Percentiles rank a stretch among this genome's conserved stretches.
phyloP scores from a whole-genome alignment of 257 asterid species.

The Plantago elongata region DNA sequence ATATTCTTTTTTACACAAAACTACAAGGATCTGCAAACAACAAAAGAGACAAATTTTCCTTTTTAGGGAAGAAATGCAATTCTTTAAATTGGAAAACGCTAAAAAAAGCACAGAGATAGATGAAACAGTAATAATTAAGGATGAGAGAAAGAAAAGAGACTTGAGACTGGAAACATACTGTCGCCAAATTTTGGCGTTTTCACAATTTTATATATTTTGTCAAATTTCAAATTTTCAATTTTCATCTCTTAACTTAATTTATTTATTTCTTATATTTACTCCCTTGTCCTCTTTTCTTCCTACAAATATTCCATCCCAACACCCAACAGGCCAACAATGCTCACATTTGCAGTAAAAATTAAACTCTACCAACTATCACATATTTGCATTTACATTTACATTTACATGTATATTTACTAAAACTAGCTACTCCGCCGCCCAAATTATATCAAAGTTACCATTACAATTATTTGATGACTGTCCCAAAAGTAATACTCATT shows the following conservation, averaged over 20 bases:
- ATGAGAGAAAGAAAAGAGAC: neutral
- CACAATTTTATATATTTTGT: slow-evolving; percentile 19
- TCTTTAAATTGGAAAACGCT: slow-evolving; percentile 13
- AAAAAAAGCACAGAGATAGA: neutral
- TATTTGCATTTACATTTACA: too few relatives aligned
- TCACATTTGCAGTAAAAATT: too few relatives aligned
- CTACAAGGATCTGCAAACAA: slow-evolving; percentile 26
- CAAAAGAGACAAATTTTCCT: slow-evolving; percentile 23
- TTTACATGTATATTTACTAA: too few relatives aligned
- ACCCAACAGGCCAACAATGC: neutral
- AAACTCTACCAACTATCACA: too few relatives aligned
- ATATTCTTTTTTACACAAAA: slow-evolving; percentile 9
- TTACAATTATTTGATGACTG: too few relatives aligned
- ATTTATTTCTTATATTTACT: slow-evolving; percentile 23
- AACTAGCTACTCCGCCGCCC: too few relatives aligned
- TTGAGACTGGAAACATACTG: slow-evolving; percentile 20
- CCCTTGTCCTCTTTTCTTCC: slow-evolving; percentile 30
- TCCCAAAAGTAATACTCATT: too few relatives aligned
- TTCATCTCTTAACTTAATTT: too few relatives aligned
- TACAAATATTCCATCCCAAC: neutral
- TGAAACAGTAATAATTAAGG: too few relatives aligned
- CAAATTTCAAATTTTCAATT: neutral
- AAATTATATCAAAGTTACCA: too few relatives aligned
- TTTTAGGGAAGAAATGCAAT: slow-evolving; percentile 16
- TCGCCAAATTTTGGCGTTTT: slow-evolving; percentile 30